Evolutionary conservation across 2,329 filamentous ascomycete species (phyloP).

Genomic region (Alternaria longipes): DNA sequence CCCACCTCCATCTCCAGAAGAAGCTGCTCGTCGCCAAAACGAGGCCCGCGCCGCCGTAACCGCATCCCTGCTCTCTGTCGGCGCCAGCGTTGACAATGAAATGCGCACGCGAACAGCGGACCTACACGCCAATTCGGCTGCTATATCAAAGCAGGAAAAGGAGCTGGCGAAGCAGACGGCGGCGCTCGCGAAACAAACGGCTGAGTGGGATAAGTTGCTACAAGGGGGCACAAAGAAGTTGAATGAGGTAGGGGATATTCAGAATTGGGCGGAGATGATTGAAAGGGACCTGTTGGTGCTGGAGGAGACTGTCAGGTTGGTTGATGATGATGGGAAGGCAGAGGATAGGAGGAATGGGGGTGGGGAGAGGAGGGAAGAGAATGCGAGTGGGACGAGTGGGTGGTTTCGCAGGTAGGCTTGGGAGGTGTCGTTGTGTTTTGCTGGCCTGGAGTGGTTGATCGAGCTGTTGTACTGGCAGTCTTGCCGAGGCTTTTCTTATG

Average conservation of each 20-base stretch:
- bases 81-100: constrained; percentile 74
- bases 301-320: constrained; percentile 53
- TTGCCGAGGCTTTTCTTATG: not conserved
- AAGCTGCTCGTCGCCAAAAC: constrained; percentile 49
- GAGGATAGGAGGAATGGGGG: constrained; percentile 15
- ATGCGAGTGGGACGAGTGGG: constrained; percentile 45
- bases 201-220: constrained; percentile 70
- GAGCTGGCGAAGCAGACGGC: constrained; percentile 70
- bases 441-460: not conserved
- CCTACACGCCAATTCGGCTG: constrained; percentile 73
- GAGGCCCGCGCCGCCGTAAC: constrained; percentile 63
- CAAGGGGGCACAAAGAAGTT: constrained; percentile 70
- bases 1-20: constrained; percentile 27
- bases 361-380: constrained; percentile 24
- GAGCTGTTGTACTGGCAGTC: not conserved
- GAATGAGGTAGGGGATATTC: constrained; percentile 82
- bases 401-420: constrained; percentile 7
- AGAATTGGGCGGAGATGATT: constrained; percentile 88
- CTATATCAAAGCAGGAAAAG: constrained; percentile 72
- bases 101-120: constrained; percentile 73
- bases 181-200: constrained; percentile 69
- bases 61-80: constrained; percentile 63
- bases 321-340: constrained; percentile 41
- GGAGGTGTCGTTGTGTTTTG: not conserved
- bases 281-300: constrained; percentile 57